Evolutionary conservation across 208 protist species (phyloP).

Genomic region (Dictyostelium gargantuum): DNA sequence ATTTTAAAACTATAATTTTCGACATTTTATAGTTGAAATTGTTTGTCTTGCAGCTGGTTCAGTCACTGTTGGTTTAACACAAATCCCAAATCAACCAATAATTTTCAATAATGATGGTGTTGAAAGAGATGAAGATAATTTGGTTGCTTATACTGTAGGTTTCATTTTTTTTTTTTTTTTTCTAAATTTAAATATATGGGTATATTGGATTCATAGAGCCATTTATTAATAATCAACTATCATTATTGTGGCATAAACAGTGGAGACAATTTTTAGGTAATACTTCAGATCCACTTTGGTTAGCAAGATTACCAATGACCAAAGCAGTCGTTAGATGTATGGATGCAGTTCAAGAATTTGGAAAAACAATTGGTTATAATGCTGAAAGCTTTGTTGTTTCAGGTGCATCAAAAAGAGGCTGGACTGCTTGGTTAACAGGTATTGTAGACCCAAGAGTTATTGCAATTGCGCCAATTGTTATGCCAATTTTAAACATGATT

Average conservation of each 20-base stretch:
- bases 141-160: slow-evolving; percentile 39
- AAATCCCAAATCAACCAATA: slow-evolving; percentile 69
- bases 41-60: slow-evolving; percentile 9
- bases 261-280: slow-evolving; percentile 70
- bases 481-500: slow-evolving; percentile 44
- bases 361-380: neutral
- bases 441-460: slow-evolving; percentile 20
- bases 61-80: slow-evolving; percentile 23
- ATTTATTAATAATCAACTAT: no score
- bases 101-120: slow-evolving; percentile 58
- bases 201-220: no score
- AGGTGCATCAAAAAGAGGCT: slow-evolving; percentile 85
- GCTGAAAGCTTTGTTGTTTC: slow-evolving; percentile 75
- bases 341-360: slow-evolving; percentile 81
- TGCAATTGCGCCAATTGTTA: slow-evolving; percentile 36
- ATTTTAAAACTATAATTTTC: no score
- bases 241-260: neutral
- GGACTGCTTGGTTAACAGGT: slow-evolving; percentile 47
- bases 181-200: no score
- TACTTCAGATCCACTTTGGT: slow-evolving; percentile 74
- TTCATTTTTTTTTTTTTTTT: no score
- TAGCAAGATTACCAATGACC: slow-evolving; percentile 82
- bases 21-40: neutral
- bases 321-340: slow-evolving; percentile 81
- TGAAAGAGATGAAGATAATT: neutral